These are phyloP conservation scores for Linnemannia elongata DNA, from an alignment of 192 early-diverging fungal species.

Conservation along the genomic window DNA sequence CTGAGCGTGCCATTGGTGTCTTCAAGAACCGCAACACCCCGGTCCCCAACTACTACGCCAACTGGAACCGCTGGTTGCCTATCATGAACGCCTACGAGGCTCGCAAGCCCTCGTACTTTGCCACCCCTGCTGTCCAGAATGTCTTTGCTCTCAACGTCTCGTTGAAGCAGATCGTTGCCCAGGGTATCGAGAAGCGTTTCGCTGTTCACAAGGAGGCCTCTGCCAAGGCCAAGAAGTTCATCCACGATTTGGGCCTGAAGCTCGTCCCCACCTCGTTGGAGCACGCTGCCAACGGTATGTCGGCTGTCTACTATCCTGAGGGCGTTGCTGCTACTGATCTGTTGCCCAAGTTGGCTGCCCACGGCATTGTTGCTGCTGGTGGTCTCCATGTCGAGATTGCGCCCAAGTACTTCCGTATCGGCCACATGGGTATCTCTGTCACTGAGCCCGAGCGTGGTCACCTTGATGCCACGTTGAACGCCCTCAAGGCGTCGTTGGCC, in stretches of 20 bases:
- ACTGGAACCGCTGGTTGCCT: constrained; percentile 96
- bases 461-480: constrained; percentile 75
- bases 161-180: constrained; percentile 77
- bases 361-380: constrained; percentile 92
- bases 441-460: constrained; percentile 75
- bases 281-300: constrained; percentile 82
- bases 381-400: constrained; percentile 88
- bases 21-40: constrained; percentile 80
- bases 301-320: constrained; percentile 90
- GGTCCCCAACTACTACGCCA: constrained; percentile 91
- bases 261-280: constrained; percentile 72
- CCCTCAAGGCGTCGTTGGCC: constrained; percentile 70
- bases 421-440: constrained; percentile 89
- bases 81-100: constrained; percentile 97
- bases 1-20: constrained; percentile 79
- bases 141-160: constrained; percentile 90
- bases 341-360: constrained; percentile 80
- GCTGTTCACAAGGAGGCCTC: constrained; percentile 81
- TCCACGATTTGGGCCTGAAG: constrained; percentile 81
- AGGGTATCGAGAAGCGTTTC: constrained; percentile 84
- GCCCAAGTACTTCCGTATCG: constrained; percentile 94
- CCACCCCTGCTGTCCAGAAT: constrained; percentile 95
- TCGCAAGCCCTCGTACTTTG: constrained; percentile 94
- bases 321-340: constrained; percentile 81
- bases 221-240: constrained; percentile 78